Conservation (phyloP, 2,329 filamentous ascomycete species). For the Aspergillus terreus region DNA sequence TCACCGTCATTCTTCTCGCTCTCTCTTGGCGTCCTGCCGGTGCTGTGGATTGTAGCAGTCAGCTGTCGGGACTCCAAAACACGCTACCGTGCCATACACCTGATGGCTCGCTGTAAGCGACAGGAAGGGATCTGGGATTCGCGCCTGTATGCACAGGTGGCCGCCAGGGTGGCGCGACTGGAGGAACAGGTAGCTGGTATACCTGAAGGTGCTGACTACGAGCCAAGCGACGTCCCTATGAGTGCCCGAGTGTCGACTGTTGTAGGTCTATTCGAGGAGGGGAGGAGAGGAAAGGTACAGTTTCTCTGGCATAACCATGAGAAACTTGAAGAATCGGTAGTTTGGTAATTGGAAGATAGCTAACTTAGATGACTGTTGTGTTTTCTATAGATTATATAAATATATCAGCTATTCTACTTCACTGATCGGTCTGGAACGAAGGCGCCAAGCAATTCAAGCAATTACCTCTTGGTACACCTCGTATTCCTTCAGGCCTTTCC, state of each 20-base stretch:
- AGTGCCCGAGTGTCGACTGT: conserved; percentile 3
- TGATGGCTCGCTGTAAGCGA: conserved; percentile 58
- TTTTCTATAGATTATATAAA: too few species aligned
- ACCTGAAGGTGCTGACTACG: conserved; percentile 1
- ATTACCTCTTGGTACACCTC: too few species aligned
- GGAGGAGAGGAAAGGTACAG: conserved; percentile 4
- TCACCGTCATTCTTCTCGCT: conserved; percentile 50
- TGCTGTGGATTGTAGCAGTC: conserved; percentile 63
- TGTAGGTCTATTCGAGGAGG: conserved; percentile 3
- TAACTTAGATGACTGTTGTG: too few species aligned
- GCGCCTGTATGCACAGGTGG: conserved; percentile 15
- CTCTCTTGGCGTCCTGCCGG: conserved; percentile 61
- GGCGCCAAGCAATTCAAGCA: too few species aligned
- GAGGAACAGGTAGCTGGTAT: conserved; percentile 17
- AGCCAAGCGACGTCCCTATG: conserved; percentile 3
- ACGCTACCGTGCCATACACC: conserved; percentile 58
- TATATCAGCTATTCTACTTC: too few species aligned
- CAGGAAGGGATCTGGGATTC: conserved; percentile 67
- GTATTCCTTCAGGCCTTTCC: too few species aligned
- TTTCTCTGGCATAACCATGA: conserved; percentile 1
- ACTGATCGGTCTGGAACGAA: too few species aligned
- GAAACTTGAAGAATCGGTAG: conserved; percentile 1
- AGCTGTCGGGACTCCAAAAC: conserved; percentile 59
- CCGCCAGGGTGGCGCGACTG: conserved; percentile 13
- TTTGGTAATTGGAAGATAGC: background rate